phyloP scores from a whole-genome alignment of 306 rosid species.

The Rosa lucieae region DNA sequence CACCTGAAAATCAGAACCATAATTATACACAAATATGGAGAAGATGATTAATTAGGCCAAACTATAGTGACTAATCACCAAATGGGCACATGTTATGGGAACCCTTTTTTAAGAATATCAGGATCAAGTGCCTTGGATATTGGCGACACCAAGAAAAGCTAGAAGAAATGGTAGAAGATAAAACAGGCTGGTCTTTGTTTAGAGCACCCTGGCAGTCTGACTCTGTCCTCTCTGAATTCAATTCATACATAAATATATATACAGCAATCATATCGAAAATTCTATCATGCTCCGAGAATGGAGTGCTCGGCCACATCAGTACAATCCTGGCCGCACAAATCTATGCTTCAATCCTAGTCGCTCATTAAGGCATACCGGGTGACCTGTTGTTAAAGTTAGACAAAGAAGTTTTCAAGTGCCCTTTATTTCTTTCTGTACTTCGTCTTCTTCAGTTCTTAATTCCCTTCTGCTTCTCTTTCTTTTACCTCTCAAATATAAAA shows the following conservation, averaged over 20 bases:
- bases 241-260: neutral
- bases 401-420: too few relatives aligned
- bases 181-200: conserved; percentile 30
- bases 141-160: conserved; percentile 8
- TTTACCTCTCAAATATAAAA: too few relatives aligned
- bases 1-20: neutral
- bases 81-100: neutral
- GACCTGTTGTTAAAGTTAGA: too few relatives aligned
- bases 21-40: neutral
- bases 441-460: too few relatives aligned
- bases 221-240: conserved; percentile 19
- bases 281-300: too few relatives aligned
- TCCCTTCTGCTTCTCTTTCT: too few relatives aligned
- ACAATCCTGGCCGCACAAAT: too few relatives aligned
- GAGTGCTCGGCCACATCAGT: too few relatives aligned
- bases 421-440: too few relatives aligned
- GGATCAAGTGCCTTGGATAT: neutral
- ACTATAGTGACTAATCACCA: neutral
- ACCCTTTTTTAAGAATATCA: neutral
- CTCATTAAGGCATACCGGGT: too few relatives aligned
- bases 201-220: conserved; percentile 23
- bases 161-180: neutral
- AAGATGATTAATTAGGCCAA: neutral
- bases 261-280: conserved; percentile 3
- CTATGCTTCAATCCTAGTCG: too few relatives aligned